Conservation (phyloP, 768 basidiomycete genomes). For the Psilocybe tampanensis region DNA sequence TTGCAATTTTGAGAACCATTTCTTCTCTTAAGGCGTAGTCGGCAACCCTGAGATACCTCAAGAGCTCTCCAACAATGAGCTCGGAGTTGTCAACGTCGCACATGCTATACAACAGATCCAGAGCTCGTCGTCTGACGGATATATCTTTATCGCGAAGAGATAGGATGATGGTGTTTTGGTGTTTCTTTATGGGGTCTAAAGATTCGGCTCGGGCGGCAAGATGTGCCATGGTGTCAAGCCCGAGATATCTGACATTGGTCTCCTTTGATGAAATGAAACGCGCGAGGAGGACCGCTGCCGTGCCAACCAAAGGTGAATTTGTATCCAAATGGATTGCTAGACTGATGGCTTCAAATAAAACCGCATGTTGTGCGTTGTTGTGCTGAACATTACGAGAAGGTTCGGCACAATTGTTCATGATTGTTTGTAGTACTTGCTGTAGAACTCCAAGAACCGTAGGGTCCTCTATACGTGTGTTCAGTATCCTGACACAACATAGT, state of each 20-base stretch:
- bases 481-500: neutral
- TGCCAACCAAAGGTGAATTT: constrained; percentile 84
- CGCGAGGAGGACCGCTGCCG: constrained; percentile 88
- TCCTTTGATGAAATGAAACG: constrained; percentile 98
- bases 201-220: constrained; percentile 93
- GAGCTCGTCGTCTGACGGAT: constrained; percentile 88
- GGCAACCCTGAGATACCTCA: constrained; percentile 93
- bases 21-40: constrained; percentile 97
- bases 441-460: constrained; percentile 75
- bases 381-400: constrained; percentile 95
- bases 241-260: constrained; percentile 97
- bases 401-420: constrained; percentile 91
- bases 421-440: constrained; percentile 81
- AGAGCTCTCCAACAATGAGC: constrained; percentile 91
- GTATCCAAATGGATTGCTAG: constrained; percentile 96
- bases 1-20: constrained; percentile 98
- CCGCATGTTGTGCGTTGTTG: constrained; percentile 96
- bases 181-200: constrained; percentile 89
- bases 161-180: constrained; percentile 93
- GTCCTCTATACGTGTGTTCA: constrained; percentile 43
- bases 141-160: constrained; percentile 97
- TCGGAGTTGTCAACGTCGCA: constrained; percentile 98
- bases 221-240: constrained; percentile 98
- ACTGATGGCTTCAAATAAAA: constrained; percentile 97
- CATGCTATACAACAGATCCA: constrained; percentile 98